Percentiles rank a stretch among this genome's conserved stretches.
Conservation (phyloP, 805 yeast species). For the Saccharomycopsis lassenensis region DNA sequence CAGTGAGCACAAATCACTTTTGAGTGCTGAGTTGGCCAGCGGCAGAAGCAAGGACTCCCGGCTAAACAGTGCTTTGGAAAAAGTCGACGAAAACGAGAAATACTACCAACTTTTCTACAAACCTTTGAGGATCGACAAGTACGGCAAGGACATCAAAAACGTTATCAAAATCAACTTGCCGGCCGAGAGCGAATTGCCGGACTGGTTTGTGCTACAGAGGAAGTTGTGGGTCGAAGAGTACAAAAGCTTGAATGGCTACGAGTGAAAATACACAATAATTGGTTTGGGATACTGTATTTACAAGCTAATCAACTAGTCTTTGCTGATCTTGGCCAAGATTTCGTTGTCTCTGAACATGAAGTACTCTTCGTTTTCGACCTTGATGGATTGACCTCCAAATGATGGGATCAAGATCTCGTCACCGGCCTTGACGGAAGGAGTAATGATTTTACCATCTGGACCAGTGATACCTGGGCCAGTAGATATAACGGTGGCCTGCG, state of each 20-base stretch:
- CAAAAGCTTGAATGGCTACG: slow-evolving; percentile 15
- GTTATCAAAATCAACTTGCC: slow-evolving; percentile 39
- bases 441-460: slow-evolving; percentile 60
- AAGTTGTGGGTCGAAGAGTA: slow-evolving; percentile 51
- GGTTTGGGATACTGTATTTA: too few relatives aligned
- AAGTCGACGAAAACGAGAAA: background rate
- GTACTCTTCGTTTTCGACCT: slow-evolving; percentile 72
- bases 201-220: slow-evolving; percentile 61
- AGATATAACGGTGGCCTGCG: slow-evolving; percentile 85
- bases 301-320: slow-evolving; percentile 30
- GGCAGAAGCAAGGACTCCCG: background rate
- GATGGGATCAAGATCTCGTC: slow-evolving; percentile 91
- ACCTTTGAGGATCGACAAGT: slow-evolving; percentile 11
- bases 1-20: slow-evolving; percentile 8
- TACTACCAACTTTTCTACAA: slow-evolving; percentile 11
- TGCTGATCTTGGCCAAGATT: slow-evolving; percentile 79
- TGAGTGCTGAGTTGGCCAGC: slow-evolving; percentile 14
- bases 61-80: background rate
- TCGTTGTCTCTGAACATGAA: slow-evolving; percentile 86
- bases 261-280: too few relatives aligned
- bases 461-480: slow-evolving; percentile 90
- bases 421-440: slow-evolving; percentile 74
- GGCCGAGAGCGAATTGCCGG: slow-evolving; percentile 51
- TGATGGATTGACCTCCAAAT: slow-evolving; percentile 86
- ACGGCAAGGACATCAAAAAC: slow-evolving; percentile 9